Evolutionary conservation across 2,329 filamentous ascomycete genomes (phyloP), one percentile per base, ranked within the genome.

Genomic region (Aureobasidium sp.): DNA sequence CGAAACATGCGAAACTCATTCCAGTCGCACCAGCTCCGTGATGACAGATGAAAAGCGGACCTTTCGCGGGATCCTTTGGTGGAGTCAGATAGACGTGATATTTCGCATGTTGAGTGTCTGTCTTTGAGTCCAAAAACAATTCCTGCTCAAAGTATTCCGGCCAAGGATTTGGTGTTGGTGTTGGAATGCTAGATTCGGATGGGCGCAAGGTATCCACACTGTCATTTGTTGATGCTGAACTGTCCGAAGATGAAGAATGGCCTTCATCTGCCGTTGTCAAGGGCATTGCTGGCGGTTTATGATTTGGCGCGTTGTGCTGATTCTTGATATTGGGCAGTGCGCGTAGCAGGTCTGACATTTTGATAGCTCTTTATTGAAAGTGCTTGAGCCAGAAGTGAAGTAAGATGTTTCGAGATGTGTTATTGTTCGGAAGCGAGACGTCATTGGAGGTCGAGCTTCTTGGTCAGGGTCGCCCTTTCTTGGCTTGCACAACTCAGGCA

Each of bases 11-110:
- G 75, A 97, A 99, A 2, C 92, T 63, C 63, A 97, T 83, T 7
- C 89, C 95, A 0, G 92, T 96, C 4, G 92, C 96, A 17, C 94
- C 94, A 44, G 90, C 94, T 43, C 94, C 94, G 76, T 99, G 94
- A 72, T 99, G 94, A 76, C 89, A 90, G 64, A 97, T 88, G 74
- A 99, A 92, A 5, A 99, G 79, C 0, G 93, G 92, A 0, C 88
- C 90, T 65, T 82, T 86, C 46, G 82, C 82, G 17, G 66, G 44
- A 9, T 78, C 72, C 1, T 73, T 71, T 0, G 93, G 92, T 0
- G 92, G 91, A 24, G 86, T 96, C 47, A 97, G 80, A 74, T 97
- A 97, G 63, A 85, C 89, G 78, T 99, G 94, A 71, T 92, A 88
- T 57, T 80, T 84, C 46, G 90, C 83, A 26, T 77, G 73, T 41